Evolutionary conservation across 352 stramenopile genomes (phyloP).

Genomic region (Aphanomyces invadans): DNA sequence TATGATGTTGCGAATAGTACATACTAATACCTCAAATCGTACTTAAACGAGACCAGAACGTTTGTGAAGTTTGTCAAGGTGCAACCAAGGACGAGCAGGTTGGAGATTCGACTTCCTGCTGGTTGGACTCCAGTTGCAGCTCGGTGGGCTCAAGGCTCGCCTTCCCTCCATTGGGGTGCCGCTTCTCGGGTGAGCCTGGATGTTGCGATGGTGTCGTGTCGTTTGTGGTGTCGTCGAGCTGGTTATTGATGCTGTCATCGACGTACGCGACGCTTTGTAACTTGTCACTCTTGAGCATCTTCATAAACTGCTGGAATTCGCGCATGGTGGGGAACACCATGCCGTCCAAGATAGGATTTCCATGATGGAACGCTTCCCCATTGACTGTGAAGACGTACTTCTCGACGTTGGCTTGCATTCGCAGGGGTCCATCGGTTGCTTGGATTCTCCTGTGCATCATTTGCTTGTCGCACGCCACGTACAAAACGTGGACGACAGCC

Average conservation of each 20-base stretch:
- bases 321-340: slow-evolving; percentile 25
- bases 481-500: slow-evolving; percentile 20
- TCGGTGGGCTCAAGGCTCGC: background rate
- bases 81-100: too few relatives aligned
- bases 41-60: too few relatives aligned
- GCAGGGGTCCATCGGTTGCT: slow-evolving; percentile 12
- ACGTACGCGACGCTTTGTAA: slow-evolving; percentile 4
- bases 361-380: slow-evolving; percentile 23
- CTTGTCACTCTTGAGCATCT: slow-evolving; percentile 24
- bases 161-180: background rate
- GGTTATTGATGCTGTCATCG: slow-evolving; percentile 9
- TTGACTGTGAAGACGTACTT: slow-evolving; percentile 25
- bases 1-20: too few relatives aligned
- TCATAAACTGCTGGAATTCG: slow-evolving; percentile 26
- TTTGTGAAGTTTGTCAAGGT: too few relatives aligned
- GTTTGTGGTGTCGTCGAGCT: slow-evolving; percentile 1
- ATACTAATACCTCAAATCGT: too few relatives aligned
- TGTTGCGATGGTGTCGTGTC: too few relatives aligned
- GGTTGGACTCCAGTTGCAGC: background rate
- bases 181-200: background rate
- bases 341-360: slow-evolving; percentile 20
- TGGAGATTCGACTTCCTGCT: background rate
- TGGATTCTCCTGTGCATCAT: slow-evolving; percentile 20
- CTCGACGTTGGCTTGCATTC: slow-evolving; percentile 20
- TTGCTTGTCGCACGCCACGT: slow-evolving; percentile 23